Conservation (phyloP, 163 green algal species). For the Chlamydomonas reinhardtii region DNA sequence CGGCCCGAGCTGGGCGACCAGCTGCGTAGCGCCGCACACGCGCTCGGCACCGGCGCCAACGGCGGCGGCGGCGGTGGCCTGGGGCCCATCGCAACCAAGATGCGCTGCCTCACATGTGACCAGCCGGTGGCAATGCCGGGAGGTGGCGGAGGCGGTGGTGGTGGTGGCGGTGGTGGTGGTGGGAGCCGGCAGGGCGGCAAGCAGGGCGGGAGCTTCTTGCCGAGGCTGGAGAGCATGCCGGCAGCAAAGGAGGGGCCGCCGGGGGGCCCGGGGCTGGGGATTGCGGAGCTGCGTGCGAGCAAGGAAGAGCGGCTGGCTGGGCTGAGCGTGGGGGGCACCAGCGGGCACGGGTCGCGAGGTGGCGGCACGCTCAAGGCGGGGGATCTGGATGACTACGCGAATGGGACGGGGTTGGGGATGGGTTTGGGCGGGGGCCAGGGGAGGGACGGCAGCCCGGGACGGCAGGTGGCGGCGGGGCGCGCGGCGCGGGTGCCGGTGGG, state of each 20-base stretch:
- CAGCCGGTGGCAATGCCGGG: constrained; percentile 6
- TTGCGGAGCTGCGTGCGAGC: constrained; percentile 18
- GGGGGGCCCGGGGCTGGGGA: constrained; percentile 13
- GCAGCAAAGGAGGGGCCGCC: constrained; percentile 14
- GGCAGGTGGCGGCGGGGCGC: constrained; percentile 27
- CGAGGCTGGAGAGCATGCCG: constrained; percentile 36
- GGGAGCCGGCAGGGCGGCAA: no score
- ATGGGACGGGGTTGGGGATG: neutral
- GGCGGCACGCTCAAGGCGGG: neutral
- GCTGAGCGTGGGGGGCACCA: neutral
- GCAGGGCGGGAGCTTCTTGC: constrained; percentile 33
- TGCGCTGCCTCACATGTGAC: constrained; percentile 43
- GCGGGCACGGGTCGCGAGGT: neutral
- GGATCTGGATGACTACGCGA: constrained; percentile 41
- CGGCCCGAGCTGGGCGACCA: constrained; percentile 3
- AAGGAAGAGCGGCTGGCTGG: constrained; percentile 44
- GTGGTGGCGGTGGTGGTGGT: neutral
- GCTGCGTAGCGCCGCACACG: neutral
- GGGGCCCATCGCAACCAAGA: neutral
- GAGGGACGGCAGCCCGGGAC: constrained; percentile 31
- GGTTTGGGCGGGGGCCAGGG: neutral
- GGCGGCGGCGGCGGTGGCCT: neutral
- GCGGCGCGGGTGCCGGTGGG: constrained; percentile 17
- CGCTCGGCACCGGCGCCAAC: neutral
- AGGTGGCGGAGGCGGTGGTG: neutral